These are phyloP conservation scores for Thalassiosira gravida DNA, from an alignment of 352 stramenopile species.

Conservation along the genomic window DNA sequence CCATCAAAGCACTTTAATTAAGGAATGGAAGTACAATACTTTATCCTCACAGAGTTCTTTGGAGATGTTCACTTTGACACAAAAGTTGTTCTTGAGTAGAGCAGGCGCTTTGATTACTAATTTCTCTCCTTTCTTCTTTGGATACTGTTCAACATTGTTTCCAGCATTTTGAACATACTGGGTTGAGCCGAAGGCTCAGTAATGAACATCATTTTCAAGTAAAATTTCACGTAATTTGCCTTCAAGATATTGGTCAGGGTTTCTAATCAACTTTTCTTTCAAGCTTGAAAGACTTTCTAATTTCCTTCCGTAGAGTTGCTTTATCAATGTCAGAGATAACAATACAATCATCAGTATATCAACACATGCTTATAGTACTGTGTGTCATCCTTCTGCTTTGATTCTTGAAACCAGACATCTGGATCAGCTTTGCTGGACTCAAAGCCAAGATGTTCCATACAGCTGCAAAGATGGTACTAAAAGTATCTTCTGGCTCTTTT, in stretches of 20 bases:
- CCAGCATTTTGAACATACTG: slow-evolving; percentile 51
- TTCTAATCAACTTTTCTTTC: slow-evolving; percentile 11
- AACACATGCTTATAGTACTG: slow-evolving; percentile 24
- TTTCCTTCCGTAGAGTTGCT: slow-evolving; percentile 5
- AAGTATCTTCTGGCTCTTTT: slow-evolving; percentile 34
- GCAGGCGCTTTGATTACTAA: neutral
- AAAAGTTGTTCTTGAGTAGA: slow-evolving; percentile 24
- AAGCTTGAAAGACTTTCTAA: slow-evolving; percentile 21
- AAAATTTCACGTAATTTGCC: slow-evolving; percentile 27
- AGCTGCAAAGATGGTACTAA: slow-evolving; percentile 22
- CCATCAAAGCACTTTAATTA: slow-evolving; percentile 15
- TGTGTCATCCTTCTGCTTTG: neutral
- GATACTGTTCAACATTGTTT: slow-evolving; percentile 35
- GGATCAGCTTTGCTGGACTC: slow-evolving; percentile 14
- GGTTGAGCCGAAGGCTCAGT: slow-evolving; percentile 55
- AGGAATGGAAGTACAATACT: neutral
- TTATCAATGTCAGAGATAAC: slow-evolving; percentile 10
- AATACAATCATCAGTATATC: slow-evolving; percentile 17
- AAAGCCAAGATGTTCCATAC: slow-evolving; percentile 24
- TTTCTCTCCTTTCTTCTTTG: slow-evolving; percentile 1
- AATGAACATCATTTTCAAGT: slow-evolving; percentile 43
- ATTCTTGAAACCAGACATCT: slow-evolving; percentile 18
- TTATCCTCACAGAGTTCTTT: no score
- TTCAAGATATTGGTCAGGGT: neutral
- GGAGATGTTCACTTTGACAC: slow-evolving; percentile 56